Evolutionary conservation across 2,329 filamentous ascomycete species (phyloP), one percentile per base, ranked within the genome.

Genomic region (Knoxdaviesia capensis): DNA sequence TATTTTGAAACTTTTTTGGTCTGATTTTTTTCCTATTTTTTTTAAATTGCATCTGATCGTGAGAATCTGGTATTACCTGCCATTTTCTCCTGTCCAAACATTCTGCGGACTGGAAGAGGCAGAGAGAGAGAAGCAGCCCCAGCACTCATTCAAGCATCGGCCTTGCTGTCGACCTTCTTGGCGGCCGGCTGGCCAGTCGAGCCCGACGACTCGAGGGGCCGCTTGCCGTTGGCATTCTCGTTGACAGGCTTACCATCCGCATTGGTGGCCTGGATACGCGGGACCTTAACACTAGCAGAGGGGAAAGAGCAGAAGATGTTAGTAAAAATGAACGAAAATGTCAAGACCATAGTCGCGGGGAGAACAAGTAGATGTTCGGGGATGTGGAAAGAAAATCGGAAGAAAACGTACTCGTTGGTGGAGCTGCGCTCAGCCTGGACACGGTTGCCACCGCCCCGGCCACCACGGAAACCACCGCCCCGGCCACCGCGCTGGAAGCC

Each of bases 101-200:
- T 20, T 20, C 20, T 20, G 20, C 20, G 20, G 20, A 20, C 20
- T 3, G 2, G 20, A 20, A 20, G 20, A 20, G 20, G 20, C n/a
- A n/a, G 20, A 20, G 20, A 20, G 20, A 20, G 20, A 20, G 20
- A 3, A 20, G 20, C 20, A 3, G 20, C 3, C 20, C 2, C 20
- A 20, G 20, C 20, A 20, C 20, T 20, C 38, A 36, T 34, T 44
- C 44, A 46, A 41, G 49, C 48, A 34, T 56, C 55, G 38, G 60
- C 53, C 60, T 72, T 71, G 53, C 54, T 59, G 48, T 78, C 71
- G 36, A 74, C 65, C 61, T 78, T 79, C 65, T 79, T 79, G 20
- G 71, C 64, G 31, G 64, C 69, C 44, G 63, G 62, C n/a, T 54
- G 59, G 8, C 52, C 50, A 4, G 53, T 49, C 31, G 51, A 54